phyloP scores from a whole-genome alignment of 768 basidiomycete species.

The Termitomyces sp. region DNA sequence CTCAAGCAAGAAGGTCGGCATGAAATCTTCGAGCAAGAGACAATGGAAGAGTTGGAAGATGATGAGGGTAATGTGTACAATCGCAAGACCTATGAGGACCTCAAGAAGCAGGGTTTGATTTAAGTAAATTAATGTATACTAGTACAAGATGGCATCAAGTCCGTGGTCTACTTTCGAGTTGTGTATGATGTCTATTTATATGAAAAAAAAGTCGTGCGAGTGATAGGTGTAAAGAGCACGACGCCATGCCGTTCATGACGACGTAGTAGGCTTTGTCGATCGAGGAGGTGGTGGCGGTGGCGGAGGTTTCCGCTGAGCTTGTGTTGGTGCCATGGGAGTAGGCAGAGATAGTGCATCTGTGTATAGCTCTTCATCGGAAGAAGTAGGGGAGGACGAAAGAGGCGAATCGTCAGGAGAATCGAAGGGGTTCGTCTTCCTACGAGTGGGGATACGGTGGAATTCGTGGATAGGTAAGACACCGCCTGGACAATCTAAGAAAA shows the following conservation, averaged over 20 bases:
- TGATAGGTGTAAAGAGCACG: neutral
- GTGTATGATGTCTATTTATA: neutral
- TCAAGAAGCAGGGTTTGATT: constrained; percentile 94
- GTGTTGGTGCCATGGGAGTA: constrained; percentile 65
- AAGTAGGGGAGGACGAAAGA: constrained; percentile 72
- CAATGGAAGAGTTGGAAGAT: constrained; percentile 97
- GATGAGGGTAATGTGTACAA: constrained; percentile 99
- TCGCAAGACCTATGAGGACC: constrained; percentile 94
- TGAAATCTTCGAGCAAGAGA: constrained; percentile 90
- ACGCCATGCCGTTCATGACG: neutral
- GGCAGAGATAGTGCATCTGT: constrained; percentile 68
- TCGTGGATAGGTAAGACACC: constrained; percentile 48
- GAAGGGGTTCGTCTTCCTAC: constrained; percentile 60
- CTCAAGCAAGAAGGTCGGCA: constrained; percentile 95
- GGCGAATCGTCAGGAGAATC: constrained; percentile 65
- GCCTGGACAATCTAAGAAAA: constrained; percentile 57
- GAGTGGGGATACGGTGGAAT: constrained; percentile 28
- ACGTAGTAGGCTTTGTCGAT: constrained; percentile 18
- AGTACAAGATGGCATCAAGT: neutral
- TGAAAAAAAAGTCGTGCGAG: neutral
- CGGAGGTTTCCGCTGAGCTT: constrained; percentile 33
- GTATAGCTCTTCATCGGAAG: constrained; percentile 85
- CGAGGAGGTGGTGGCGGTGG: constrained; percentile 48
- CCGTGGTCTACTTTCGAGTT: neutral
- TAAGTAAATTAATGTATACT: constrained; percentile 26